Evolutionary conservation across 176 grass and related monocot genomes (phyloP), one percentile per base, ranked within the genome.

Genomic region (Avena sativa): DNA sequence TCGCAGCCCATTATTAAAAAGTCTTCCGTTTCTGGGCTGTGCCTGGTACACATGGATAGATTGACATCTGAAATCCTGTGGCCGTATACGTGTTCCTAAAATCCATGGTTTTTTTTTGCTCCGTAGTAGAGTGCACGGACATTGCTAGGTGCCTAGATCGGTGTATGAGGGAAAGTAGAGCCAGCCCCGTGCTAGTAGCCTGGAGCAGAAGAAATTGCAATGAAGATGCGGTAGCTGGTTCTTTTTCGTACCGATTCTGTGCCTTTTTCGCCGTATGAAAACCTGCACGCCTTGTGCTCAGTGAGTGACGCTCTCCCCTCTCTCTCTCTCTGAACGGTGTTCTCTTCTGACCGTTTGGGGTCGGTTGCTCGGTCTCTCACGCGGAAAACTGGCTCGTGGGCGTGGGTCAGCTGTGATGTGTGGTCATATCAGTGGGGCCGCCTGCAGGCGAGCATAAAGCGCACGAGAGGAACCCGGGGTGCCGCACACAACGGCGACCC

Each of bases 351-450:
- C 25, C 30, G 72, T 28, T 75, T 75, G 40, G 23, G 21, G 9
- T 49, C 16, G 9, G 6, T 10, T 26, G 85, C 16, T 15, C 55
- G n/a, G 85, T 63, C 78, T 63, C 78, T 20, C 78, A 75, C 47
- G 58, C 86, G 59, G 12, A 88, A 82, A 20, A 53, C 34, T 38
- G 32, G 32, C 14, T 34, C 32, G 32, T 34, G 32, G 55, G 55
- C 55, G 55, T 20, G 66, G 55, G 66, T 40, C 65, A 3, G 17
- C 17, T 53, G 51, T 13, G 3, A 17, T 23, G 71, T 75, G 72
- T 75, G 72, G 72, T 75, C 72, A 75, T 15, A 26, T 75, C 72
- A 75, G 13, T 67, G 64, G 64, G 64, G 28, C 34, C 64, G 8
- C 26, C 11, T 14, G 64, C 46, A 40, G 23, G 0, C 21, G 2